Evolutionary conservation across 345 rosid species (phyloP), one percentile per base, ranked within the genome.

Genomic region (Litchi chinensis): DNA sequence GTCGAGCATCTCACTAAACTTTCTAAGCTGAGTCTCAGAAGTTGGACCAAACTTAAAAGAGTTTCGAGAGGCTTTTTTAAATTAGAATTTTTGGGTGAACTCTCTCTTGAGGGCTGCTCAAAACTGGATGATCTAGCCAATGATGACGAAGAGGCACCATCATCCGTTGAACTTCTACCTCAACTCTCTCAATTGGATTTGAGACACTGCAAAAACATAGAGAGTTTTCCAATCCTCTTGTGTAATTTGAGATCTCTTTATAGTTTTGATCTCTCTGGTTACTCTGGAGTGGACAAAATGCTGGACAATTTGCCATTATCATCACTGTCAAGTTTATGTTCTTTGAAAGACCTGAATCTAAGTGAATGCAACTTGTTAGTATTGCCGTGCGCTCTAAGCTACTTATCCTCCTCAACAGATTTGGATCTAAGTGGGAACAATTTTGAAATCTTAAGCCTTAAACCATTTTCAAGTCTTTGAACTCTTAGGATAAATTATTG

Each of bases 31-130:
- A 73, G 66, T 57, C 73, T 83, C 26, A 41, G 10, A 43, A 52
- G 71, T 39, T 79, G 86, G 81, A 77, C 44, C 18, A 50, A 28
- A 22, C 63, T 75, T 26, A 65, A 10, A 46, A 32, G 50, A 44
- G 62, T 75, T 19, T 46, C 71, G 5, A 75, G 71, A 24, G 37
- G 32, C 64, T n/a, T 75, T 32, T 59, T 21, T 18, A 32, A 44
- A 28, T 43, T 63, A 40, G 43, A 74, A 32, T 32, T 32, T 18
- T 64, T 39, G 5, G 54, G 50, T 44, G 11, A 16, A 22, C 15
- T 77, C 16, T 11, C 12, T 77, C 69, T 77, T 2, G 63, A 15
- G 11, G 69, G 50, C 9, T 60, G 80, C 70, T 43, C 70, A 10
- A 77, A 70, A 5, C 8, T 77, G 19, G 54, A 59, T 16, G 32